Evolutionary conservation across 2,329 filamentous ascomycete genomes (phyloP).

Genomic region (Exophiala spinifera): DNA sequence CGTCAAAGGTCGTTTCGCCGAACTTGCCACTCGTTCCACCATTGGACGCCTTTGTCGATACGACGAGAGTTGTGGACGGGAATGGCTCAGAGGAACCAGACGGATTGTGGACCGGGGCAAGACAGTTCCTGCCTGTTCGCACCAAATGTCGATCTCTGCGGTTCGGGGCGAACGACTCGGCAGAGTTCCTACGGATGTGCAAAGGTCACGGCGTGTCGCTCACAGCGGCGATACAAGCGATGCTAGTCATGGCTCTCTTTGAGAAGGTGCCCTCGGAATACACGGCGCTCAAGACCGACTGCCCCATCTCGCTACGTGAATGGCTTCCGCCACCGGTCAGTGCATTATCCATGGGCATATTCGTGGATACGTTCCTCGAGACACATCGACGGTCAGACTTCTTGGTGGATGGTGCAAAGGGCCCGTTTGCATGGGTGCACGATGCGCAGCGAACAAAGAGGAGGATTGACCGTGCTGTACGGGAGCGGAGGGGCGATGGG

Average conservation of each 20-base stretch:
- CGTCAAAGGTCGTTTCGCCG: slow-evolving; percentile 25
- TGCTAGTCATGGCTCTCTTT: slow-evolving; percentile 41
- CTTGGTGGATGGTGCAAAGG: slow-evolving; percentile 4
- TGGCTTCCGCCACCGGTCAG: slow-evolving; percentile 37
- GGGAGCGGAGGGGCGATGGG: slow-evolving; percentile 35
- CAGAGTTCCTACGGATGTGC: slow-evolving; percentile 34
- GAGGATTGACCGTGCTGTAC: slow-evolving; percentile 32
- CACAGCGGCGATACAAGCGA: slow-evolving; percentile 40
- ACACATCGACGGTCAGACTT: slow-evolving; percentile 30
- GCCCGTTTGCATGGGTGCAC: slow-evolving; percentile 35
- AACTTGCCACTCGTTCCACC: slow-evolving; percentile 38
- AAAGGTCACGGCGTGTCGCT: slow-evolving; percentile 41
- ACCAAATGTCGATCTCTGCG: slow-evolving; percentile 34
- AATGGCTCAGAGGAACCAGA: slow-evolving; percentile 25
- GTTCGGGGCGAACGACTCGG: slow-evolving; percentile 34
- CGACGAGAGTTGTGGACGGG: slow-evolving; percentile 29
- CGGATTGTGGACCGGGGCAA: slow-evolving; percentile 38
- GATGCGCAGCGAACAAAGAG: slow-evolving; percentile 31
- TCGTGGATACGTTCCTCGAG: slow-evolving; percentile 36
- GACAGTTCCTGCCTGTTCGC: slow-evolving; percentile 28
- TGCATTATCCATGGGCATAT: slow-evolving; percentile 39
- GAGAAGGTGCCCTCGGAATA: slow-evolving; percentile 32
- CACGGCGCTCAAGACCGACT: slow-evolving; percentile 34
- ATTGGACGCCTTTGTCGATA: slow-evolving; percentile 39
- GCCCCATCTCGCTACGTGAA: slow-evolving; percentile 40